Base-by-base conservation (phyloP, 1,284 basidiomycete species). In the Leccinum pachyderme region DNA sequence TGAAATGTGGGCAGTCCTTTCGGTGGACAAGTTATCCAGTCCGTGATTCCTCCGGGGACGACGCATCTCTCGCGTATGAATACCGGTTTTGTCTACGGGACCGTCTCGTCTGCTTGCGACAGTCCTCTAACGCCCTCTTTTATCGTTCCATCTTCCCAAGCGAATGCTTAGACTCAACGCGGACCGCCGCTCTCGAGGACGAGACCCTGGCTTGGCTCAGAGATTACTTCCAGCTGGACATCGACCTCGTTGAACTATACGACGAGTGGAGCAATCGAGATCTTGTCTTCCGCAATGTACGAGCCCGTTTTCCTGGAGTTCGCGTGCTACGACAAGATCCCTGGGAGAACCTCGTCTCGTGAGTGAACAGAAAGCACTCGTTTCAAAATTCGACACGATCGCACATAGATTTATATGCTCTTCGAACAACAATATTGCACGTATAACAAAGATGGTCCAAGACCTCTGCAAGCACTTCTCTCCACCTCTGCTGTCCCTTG, bases 271-370 rank as follows among this genome's bases (percentile, higher is more conserved):
- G 81, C 47, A 63, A 66, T 11, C 76, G 80, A 31, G 97, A 99
- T 67, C 75, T 82, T 9, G 83, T 90, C 47, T 98, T 99, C 69
- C 77, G 80, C 8, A 77, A 75, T 27, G 72, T 92, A 45, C 77
- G 81, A 54, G 73, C 79, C 29, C 75, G 86, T 24, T 91, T 90
- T 61, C 69, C 77, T 52, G 86, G 89, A 22, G 85, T 89, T 49
- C 71, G 82, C 44, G 89, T 98, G 60, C 73, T 98, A 37, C 79
- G 93, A 60, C 96, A 99, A 70, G 95, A 98, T 68, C 93, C 94
- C 53, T 99, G 94, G 88, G 97, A 98, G 73, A 95, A 91, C 63
- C 79, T 97, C 27, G 75, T 97, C 44, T 93, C 91, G 93, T 95
- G 69, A 63, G 91, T 83, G 46, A 43, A 46, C 33, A 55, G 41